Evolutionary conservation across 805 yeast species (phyloP).

Genomic region (Saccharomycopsis javanensis): DNA sequence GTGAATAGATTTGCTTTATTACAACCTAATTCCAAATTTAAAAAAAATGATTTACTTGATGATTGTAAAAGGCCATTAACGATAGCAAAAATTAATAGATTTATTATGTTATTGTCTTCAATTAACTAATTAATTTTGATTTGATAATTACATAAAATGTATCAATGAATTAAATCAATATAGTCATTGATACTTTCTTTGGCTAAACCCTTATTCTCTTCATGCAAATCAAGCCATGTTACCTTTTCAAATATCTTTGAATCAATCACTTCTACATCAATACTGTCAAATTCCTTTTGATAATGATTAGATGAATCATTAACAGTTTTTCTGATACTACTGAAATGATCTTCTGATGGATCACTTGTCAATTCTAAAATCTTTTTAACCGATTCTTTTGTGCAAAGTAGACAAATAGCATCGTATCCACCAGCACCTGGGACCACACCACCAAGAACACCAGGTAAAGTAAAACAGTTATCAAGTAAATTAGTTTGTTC

Average conservation of each 20-base stretch:
- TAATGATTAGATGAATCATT: neutral
- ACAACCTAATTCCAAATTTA: too few species aligned
- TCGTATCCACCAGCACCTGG: conserved; percentile 99
- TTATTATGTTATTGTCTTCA: too few species aligned
- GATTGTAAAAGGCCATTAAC: neutral
- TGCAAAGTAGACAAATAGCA: conserved; percentile 70
- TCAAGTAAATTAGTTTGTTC: conserved; percentile 66
- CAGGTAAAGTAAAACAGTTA: conserved; percentile 43
- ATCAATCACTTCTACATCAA: conserved; percentile 20
- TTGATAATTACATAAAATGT: neutral
- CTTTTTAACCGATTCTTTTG: conserved; percentile 32
- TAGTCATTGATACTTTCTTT: conserved; percentile 32
- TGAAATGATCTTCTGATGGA: conserved; percentile 9
- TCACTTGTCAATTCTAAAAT: conserved; percentile 25
- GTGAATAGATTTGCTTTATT: too few species aligned
- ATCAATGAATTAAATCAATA: conserved; percentile 5
- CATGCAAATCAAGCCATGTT: conserved; percentile 58
- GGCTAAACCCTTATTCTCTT: conserved; percentile 49
- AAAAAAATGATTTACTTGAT: too few species aligned
- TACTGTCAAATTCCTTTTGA: conserved; percentile 18
- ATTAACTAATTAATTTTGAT: too few species aligned
- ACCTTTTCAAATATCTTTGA: conserved; percentile 36
- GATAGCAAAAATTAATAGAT: too few species aligned
- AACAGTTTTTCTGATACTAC: conserved; percentile 5
- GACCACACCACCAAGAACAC: conserved; percentile 91